These are phyloP conservation scores for Neospora caninum DNA, from an alignment of 169 alveolate species.

Conservation along the genomic window DNA sequence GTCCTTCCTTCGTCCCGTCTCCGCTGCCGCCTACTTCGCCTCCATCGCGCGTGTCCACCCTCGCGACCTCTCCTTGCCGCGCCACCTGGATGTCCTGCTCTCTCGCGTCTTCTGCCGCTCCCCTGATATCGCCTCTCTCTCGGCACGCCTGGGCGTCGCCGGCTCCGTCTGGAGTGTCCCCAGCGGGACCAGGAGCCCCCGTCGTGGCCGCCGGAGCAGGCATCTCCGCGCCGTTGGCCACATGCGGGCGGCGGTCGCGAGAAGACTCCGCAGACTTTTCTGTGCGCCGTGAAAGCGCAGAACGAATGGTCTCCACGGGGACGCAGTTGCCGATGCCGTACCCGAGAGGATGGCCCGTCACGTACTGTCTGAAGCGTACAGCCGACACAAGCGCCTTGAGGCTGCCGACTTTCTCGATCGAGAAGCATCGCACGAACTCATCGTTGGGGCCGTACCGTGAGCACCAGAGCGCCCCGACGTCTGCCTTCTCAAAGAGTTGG, in stretches of 20 bases:
- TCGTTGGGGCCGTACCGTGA: slow-evolving; percentile 46
- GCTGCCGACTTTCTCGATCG: slow-evolving; percentile 9
- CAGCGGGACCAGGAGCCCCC: background rate
- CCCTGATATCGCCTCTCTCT: background rate
- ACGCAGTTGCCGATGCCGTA: slow-evolving; percentile 44
- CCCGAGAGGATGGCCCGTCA: slow-evolving; percentile 54
- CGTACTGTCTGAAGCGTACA: slow-evolving; percentile 44
- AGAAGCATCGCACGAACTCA: slow-evolving; percentile 28
- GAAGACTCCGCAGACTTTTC: background rate
- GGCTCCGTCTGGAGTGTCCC: background rate
- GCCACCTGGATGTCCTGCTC: background rate
- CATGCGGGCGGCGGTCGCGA: too few species aligned
- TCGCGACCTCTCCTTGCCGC: too few species aligned
- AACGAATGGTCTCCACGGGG: background rate
- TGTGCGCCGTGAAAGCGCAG: background rate
- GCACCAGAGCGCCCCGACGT: slow-evolving; percentile 51
- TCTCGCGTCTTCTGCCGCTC: background rate
- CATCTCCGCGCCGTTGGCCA: too few species aligned
- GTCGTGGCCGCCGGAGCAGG: background rate
- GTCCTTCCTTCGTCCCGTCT: background rate
- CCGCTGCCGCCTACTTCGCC: background rate
- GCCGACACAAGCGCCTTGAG: slow-evolving; percentile 37
- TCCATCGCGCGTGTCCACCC: too few species aligned
- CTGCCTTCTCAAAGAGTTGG: slow-evolving; percentile 40
- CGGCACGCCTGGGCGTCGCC: background rate